phyloP scores from a whole-genome alignment of 768 basidiomycete genomes.

The Lyophyllum decastes region DNA sequence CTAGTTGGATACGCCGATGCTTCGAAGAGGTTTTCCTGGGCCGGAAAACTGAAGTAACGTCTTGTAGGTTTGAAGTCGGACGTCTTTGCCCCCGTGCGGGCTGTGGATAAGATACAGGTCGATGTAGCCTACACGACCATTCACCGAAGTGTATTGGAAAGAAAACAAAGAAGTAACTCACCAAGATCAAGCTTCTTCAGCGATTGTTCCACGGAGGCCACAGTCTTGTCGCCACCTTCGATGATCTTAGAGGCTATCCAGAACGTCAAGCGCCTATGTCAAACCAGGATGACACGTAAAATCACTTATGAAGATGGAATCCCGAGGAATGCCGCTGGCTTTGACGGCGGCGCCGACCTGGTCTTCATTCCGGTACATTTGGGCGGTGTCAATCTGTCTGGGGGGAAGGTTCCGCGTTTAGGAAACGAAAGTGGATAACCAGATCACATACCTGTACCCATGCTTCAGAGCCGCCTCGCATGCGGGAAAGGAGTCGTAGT shows the following conservation, averaged over 20 bases:
- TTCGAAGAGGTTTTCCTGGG: conserved; percentile 59
- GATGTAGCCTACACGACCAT: conserved; percentile 27
- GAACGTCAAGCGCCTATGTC: not conserved
- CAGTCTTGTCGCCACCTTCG: conserved; percentile 28
- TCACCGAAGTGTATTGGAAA: not conserved
- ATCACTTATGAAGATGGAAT: conserved; percentile 71
- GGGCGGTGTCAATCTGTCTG: conserved; percentile 77
- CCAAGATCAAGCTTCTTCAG: conserved; percentile 58
- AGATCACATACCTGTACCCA: conserved; percentile 52
- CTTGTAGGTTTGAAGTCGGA: conserved; percentile 66
- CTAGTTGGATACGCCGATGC: conserved; percentile 84
- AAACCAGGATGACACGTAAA: not conserved
- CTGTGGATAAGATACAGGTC: conserved; percentile 83
- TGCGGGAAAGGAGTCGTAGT: conserved; percentile 53
- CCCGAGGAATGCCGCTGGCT: conserved; percentile 55
- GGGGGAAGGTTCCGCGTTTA: not conserved
- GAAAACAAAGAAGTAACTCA: conserved; percentile 26
- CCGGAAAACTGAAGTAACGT: conserved; percentile 60
- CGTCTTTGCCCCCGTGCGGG: conserved; percentile 58
- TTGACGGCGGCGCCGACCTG: conserved; percentile 60
- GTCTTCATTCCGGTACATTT: conserved; percentile 64
- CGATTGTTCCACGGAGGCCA: conserved; percentile 30
- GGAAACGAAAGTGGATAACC: not conserved
- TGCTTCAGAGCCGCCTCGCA: conserved; percentile 60
- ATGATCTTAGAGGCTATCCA: conserved; percentile 54